Evolutionary conservation across 225 moss, liverwort and hornwort genomes (phyloP).

Genomic region (Polytrichum commune): DNA sequence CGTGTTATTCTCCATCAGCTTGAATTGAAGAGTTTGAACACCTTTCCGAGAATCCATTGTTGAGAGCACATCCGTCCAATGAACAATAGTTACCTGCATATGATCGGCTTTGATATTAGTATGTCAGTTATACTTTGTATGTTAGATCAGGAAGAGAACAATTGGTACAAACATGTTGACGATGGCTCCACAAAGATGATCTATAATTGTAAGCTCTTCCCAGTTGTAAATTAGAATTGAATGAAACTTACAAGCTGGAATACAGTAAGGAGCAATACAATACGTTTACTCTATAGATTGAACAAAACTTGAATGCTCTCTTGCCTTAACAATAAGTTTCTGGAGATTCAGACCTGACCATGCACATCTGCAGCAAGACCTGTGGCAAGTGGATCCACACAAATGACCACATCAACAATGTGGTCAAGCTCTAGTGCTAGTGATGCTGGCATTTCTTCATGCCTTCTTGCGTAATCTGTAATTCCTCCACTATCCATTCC

Average conservation of each 20-base stretch:
- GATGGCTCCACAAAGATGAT: background rate
- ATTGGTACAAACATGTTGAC: background rate
- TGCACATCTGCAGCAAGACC: conserved; percentile 80
- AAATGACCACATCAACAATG: conserved; percentile 60
- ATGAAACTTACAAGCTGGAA: background rate
- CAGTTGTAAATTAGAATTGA: background rate
- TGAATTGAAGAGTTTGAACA: conserved; percentile 51
- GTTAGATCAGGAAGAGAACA: background rate
- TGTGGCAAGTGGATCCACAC: conserved; percentile 72
- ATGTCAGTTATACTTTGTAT: too few relatives aligned
- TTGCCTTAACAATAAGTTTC: background rate
- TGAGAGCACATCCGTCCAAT: conserved; percentile 44
- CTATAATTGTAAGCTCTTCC: background rate
- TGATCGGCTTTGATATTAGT: too few relatives aligned
- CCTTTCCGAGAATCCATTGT: conserved; percentile 34
- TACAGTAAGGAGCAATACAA: background rate
- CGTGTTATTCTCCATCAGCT: conserved; percentile 42
- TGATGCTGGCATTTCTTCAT: conserved; percentile 28
- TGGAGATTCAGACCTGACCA: conserved; percentile 59
- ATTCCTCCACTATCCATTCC: conserved; percentile 10
- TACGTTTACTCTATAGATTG: too few relatives aligned
- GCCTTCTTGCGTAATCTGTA: background rate
- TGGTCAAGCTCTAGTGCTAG: conserved; percentile 63
- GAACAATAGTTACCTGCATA: conserved; percentile 48
- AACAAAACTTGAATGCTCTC: background rate